These are phyloP conservation scores for Chimonanthus salicifolius DNA, from an alignment of 164 flowering plant species.

Conservation along the genomic window DNA sequence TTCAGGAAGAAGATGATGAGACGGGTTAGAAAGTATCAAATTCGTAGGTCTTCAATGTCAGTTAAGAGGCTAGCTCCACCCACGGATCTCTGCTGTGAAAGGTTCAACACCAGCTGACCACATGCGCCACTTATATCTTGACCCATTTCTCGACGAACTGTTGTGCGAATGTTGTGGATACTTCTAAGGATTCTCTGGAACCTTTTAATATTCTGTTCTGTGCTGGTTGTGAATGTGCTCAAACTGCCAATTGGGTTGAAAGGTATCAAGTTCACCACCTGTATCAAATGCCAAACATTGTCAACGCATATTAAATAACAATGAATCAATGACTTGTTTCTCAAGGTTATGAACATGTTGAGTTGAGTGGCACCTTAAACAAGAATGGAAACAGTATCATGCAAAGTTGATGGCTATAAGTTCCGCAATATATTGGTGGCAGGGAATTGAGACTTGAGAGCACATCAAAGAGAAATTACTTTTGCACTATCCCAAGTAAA, in stretches of 20 bases:
- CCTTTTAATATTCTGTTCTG: conserved; percentile 41
- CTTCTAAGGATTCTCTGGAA: conserved; percentile 83
- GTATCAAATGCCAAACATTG: conserved; percentile 11
- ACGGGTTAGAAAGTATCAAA: neutral
- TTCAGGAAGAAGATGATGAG: neutral
- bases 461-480: too few relatives aligned
- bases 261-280: conserved; percentile 96
- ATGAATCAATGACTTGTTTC: too few relatives aligned
- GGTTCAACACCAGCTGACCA: conserved; percentile 87
- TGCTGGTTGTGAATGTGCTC: conserved; percentile 57
- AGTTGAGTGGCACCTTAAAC: too few relatives aligned
- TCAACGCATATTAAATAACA: neutral
- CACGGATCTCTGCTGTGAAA: conserved; percentile 34
- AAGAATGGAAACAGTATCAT: too few relatives aligned
- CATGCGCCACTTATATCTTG: conserved; percentile 98
- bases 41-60: conserved; percentile 18
- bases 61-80: conserved; percentile 22
- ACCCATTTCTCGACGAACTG: conserved; percentile 88
- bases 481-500: too few relatives aligned
- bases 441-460: too few relatives aligned
- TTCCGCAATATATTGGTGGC: too few relatives aligned
- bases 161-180: conserved; percentile 71
- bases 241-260: conserved; percentile 84
- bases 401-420: too few relatives aligned
- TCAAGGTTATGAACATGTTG: too few relatives aligned